phyloP scores from a whole-genome alignment of 129 eudicot genomes.

The Centaurea solstitialis region DNA sequence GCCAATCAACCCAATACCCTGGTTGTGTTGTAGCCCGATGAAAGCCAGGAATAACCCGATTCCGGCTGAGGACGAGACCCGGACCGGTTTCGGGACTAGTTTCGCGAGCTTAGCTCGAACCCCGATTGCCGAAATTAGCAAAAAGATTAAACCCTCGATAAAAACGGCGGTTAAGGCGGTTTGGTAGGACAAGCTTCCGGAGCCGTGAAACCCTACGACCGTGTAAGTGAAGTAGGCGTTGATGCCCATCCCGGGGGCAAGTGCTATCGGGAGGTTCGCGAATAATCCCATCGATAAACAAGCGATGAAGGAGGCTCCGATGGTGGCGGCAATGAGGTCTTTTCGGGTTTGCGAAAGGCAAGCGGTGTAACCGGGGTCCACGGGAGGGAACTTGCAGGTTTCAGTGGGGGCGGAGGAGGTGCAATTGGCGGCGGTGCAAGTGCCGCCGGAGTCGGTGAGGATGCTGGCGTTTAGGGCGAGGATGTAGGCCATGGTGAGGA shows the following conservation, averaged over 20 bases:
- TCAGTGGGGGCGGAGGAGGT: slow-evolving; percentile 50
- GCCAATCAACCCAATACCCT: slow-evolving; percentile 70
- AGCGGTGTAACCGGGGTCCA: slow-evolving; percentile 68
- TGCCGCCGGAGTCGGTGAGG: slow-evolving; percentile 74
- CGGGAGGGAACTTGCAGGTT: slow-evolving; percentile 68
- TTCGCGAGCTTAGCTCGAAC: slow-evolving; percentile 59
- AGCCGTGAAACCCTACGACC: slow-evolving; percentile 76
- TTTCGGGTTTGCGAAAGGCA: slow-evolving; percentile 47
- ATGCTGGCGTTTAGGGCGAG: slow-evolving; percentile 79
- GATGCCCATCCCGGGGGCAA: slow-evolving; percentile 86
- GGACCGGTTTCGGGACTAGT: slow-evolving; percentile 60
- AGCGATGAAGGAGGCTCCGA: slow-evolving; percentile 61
- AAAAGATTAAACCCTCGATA: slow-evolving; percentile 61
- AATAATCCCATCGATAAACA: slow-evolving; percentile 73
- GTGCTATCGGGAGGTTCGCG: slow-evolving; percentile 67
- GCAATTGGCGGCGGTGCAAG: slow-evolving; percentile 72
- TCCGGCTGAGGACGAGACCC: slow-evolving; percentile 73
- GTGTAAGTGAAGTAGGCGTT: slow-evolving; percentile 82
- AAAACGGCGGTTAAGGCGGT: slow-evolving; percentile 70
- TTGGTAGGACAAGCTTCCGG: slow-evolving; percentile 61
- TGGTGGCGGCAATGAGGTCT: slow-evolving; percentile 73
- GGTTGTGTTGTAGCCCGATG: slow-evolving; percentile 69
- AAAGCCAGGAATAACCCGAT: slow-evolving; percentile 79
- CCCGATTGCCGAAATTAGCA: slow-evolving; percentile 59
- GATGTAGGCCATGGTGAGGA: slow-evolving; percentile 90